Percentiles rank a stretch among this genome's conserved stretches.
These are phyloP conservation scores for Onygenales sp. DNA, from an alignment of 2,329 filamentous ascomycete genomes.

Conservation along the genomic window DNA sequence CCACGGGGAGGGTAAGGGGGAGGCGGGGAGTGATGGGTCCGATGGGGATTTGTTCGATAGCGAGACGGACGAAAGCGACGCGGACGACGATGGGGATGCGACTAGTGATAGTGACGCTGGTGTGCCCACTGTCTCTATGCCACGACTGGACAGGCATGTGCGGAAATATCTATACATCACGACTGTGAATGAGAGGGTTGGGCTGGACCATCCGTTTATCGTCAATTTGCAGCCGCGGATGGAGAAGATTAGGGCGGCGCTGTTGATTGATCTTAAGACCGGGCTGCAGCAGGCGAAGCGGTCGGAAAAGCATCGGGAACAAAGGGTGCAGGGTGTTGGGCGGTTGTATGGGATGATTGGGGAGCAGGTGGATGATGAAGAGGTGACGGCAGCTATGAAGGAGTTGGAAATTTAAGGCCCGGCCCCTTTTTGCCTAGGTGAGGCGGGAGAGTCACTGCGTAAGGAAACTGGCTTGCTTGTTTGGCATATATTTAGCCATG, in stretches of 20 bases:
- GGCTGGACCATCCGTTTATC: constrained; percentile 54
- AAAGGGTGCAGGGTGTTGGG: constrained; percentile 45
- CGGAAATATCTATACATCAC: constrained; percentile 50
- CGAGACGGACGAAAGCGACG: constrained; percentile 27
- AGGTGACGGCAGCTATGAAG: constrained; percentile 47
- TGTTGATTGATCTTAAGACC: constrained; percentile 56
- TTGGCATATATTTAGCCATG: not conserved
- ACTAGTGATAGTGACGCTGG: constrained; percentile 22
- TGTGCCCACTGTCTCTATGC: constrained; percentile 25
- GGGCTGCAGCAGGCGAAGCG: constrained; percentile 47
- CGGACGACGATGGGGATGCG: constrained; percentile 20
- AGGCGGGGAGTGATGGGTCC: constrained; percentile 24
- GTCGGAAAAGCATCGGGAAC: constrained; percentile 23
- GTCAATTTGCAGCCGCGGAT: constrained; percentile 47
- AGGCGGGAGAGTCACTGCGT: constrained; percentile 4
- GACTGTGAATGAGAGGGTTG: constrained; percentile 42
- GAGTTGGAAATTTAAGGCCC: constrained; percentile 24
- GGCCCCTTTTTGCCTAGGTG: not conserved
- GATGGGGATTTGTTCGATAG: constrained; percentile 24
- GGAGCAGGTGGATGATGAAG: constrained; percentile 40
- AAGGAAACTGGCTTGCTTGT: not conserved
- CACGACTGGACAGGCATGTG: constrained; percentile 46
- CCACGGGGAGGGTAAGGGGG: constrained; percentile 11
- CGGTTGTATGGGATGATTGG: constrained; percentile 53
- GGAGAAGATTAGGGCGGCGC: constrained; percentile 48